phyloP scores from a whole-genome alignment of 352 stramenopile genomes.

The Pythium periplocum region DNA sequence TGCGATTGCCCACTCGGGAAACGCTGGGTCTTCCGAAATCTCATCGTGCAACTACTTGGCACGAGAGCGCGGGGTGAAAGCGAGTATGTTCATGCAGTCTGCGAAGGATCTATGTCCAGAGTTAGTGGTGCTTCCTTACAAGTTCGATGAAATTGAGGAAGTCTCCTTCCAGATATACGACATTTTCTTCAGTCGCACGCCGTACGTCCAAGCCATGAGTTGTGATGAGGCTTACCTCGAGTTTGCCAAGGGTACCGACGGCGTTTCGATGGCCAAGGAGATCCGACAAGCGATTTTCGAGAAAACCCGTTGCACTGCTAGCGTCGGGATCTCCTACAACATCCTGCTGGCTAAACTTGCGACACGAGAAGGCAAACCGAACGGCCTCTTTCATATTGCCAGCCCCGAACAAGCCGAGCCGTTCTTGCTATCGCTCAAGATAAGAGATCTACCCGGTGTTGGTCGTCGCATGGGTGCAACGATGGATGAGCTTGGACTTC shows the following conservation, averaged over 20 bases:
- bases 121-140: conserved; percentile 92
- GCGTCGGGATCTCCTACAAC: conserved; percentile 91
- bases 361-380: conserved; percentile 91
- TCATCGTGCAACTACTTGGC: conserved; percentile 96
- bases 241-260: conserved; percentile 53
- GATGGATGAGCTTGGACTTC: conserved; percentile 59
- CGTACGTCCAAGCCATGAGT: conserved; percentile 91
- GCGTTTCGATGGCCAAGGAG: conserved; percentile 55
- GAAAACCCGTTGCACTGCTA: conserved; percentile 88
- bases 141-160: conserved; percentile 89
- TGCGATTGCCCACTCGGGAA: conserved; percentile 86
- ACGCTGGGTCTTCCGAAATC: conserved; percentile 84
- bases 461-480: conserved; percentile 60
- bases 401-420: conserved; percentile 33
- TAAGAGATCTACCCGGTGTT: conserved; percentile 79
- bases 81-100: conserved; percentile 93
- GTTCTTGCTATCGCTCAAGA: conserved; percentile 61
- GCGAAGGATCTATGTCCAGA: conserved; percentile 90
- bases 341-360: conserved; percentile 93
- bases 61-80: conserved; percentile 84
- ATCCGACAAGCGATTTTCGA: conserved; percentile 68
- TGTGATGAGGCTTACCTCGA: conserved; percentile 96
- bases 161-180: conserved; percentile 92
- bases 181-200: conserved; percentile 86
- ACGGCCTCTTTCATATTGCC: conserved; percentile 76